Evolutionary conservation across 1,284 basidiomycete genomes (phyloP).

Genomic region (Tetrapyrgos nigripes): DNA sequence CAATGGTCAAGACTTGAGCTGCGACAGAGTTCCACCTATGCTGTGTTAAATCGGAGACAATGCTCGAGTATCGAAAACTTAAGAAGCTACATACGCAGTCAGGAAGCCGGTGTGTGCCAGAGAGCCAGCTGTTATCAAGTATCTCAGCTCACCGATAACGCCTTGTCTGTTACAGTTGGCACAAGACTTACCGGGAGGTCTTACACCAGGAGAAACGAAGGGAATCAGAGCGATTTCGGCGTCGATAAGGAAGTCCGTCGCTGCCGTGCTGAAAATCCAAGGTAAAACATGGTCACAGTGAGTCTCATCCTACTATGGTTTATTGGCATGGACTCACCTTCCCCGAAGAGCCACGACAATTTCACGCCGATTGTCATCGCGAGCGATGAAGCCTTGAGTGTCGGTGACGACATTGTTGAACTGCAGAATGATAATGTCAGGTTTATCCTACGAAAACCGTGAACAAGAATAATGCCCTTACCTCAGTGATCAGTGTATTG

Average conservation of each 20-base stretch:
- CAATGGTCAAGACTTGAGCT: constrained; percentile 10
- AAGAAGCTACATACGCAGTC: constrained; percentile 15
- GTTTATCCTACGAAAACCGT: too few relatives aligned
- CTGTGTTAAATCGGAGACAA: constrained; percentile 27
- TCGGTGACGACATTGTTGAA: constrained; percentile 45
- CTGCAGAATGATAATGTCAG: constrained; percentile 32
- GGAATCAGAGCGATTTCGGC: constrained; percentile 24
- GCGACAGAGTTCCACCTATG: constrained; percentile 26
- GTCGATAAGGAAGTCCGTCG: constrained; percentile 21
- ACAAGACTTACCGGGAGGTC: background rate
- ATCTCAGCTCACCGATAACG: too few relatives aligned
- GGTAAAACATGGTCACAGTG: too few relatives aligned
- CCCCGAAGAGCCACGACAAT: constrained; percentile 53
- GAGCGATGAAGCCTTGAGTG: constrained; percentile 54
- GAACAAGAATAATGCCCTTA: constrained; percentile 27
- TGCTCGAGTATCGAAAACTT: background rate
- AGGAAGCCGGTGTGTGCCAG: constrained; percentile 26
- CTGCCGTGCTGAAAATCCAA: constrained; percentile 9
- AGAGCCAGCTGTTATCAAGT: background rate
- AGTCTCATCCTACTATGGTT: too few relatives aligned
- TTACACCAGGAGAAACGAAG: constrained; percentile 27
- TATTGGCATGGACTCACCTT: constrained; percentile 41
- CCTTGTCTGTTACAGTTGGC: too few relatives aligned
- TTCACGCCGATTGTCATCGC: constrained; percentile 48
- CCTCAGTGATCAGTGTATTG: constrained; percentile 48